A percentile compares a stretch with the other conserved stretches of the same genome.
phyloP scores from a whole-genome alignment of 169 alveolate genomes.

The Condylostoma magnum region DNA sequence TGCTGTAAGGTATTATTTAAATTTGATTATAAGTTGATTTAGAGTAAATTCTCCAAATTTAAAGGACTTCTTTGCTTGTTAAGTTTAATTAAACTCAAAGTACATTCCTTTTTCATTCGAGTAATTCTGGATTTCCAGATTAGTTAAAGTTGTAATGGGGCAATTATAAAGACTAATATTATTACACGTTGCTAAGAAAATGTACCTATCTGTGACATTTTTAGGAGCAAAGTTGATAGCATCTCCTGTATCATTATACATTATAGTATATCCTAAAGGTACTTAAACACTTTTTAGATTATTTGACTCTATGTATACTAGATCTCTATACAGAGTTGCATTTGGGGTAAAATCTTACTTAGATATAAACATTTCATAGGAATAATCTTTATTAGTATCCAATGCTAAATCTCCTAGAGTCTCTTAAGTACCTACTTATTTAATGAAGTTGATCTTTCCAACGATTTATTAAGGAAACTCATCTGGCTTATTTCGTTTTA shows the following conservation, averaged over 20 bases:
- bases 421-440: too few species aligned
- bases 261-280: neutral
- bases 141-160: neutral
- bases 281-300: neutral
- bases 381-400: neutral
- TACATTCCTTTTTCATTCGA: too few species aligned
- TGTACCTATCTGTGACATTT: neutral
- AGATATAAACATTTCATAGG: neutral
- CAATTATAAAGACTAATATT: neutral
- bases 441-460: too few species aligned
- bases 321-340: neutral
- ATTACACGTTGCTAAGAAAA: neutral
- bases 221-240: constrained; percentile 25
- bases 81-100: too few species aligned
- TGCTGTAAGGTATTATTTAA: too few species aligned
- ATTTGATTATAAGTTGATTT: too few species aligned
- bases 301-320: neutral
- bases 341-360: neutral
- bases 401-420: constrained; percentile 5
- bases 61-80: too few species aligned
- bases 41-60: too few species aligned
- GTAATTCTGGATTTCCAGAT: too few species aligned
- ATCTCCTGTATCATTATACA: neutral
- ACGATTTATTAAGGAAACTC: too few species aligned
- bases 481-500: too few species aligned